These are phyloP conservation scores for Xerocomus cyaneibrunnescens DNA, from an alignment of 1,284 basidiomycete genomes.

Conservation along the genomic window DNA sequence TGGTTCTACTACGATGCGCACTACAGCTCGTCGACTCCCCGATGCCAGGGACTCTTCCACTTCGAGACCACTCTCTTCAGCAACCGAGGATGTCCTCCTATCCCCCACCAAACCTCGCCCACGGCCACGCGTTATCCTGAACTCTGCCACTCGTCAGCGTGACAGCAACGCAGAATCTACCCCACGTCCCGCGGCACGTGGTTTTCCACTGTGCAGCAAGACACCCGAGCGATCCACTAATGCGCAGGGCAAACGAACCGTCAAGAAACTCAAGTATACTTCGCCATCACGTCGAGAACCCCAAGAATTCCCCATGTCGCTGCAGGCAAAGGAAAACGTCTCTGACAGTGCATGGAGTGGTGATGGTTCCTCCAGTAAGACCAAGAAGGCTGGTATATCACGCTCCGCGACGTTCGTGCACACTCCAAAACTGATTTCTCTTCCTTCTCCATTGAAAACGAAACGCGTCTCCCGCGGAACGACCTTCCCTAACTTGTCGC, in stretches of 20 bases:
- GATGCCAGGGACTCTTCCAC: constrained; percentile 1
- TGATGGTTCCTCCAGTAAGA: constrained; percentile 14
- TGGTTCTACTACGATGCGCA: neutral
- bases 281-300: constrained; percentile 16
- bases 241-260: neutral
- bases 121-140: constrained; percentile 8
- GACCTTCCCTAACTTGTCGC: constrained; percentile 30
- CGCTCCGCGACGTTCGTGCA: constrained; percentile 4
- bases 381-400: constrained; percentile 15
- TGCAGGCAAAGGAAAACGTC: constrained; percentile 25
- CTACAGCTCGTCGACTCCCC: neutral
- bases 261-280: constrained; percentile 7
- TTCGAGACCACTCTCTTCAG: constrained; percentile 1
- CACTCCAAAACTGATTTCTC: constrained; percentile 11
- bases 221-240: constrained; percentile 3
- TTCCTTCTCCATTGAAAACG: constrained; percentile 25
- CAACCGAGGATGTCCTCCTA: neutral
- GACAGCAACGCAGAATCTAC: constrained; percentile 21
- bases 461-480: constrained; percentile 10
- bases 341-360: constrained; percentile 15
- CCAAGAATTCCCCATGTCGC: constrained; percentile 28
- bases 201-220: constrained; percentile 8
- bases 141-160: neutral
- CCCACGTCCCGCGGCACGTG: constrained; percentile 9
- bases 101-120: constrained; percentile 11